A percentile compares a stretch with the other conserved stretches of the same genome.
Evolutionary conservation across 1,284 basidiomycete genomes (phyloP).

Genomic region (Albatrellus sp.): DNA sequence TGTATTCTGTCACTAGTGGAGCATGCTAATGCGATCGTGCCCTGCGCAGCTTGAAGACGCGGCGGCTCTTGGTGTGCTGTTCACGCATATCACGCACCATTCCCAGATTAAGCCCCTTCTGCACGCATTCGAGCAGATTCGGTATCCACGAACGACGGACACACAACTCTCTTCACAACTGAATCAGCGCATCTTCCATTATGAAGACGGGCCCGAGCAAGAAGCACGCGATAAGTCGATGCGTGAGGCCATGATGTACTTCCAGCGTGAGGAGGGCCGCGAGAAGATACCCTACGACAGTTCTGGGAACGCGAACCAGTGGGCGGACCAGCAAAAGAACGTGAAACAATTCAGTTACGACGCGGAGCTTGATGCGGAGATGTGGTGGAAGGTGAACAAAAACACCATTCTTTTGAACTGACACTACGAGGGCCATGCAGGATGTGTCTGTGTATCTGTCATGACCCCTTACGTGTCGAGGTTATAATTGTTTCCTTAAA

Average conservation of each 20-base stretch:
- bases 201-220: slow-evolving; percentile 42
- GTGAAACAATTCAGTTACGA: slow-evolving; percentile 34
- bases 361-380: slow-evolving; percentile 33
- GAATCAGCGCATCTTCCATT: slow-evolving; percentile 42
- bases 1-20: too few species aligned
- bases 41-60: slow-evolving; percentile 39
- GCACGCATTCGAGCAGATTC: slow-evolving; percentile 38
- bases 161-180: slow-evolving; percentile 35
- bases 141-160: slow-evolving; percentile 31
- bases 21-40: too few species aligned
- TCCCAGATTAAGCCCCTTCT: slow-evolving; percentile 34
- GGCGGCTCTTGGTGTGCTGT: slow-evolving; percentile 45
- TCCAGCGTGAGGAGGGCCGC: background rate
- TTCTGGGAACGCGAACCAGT: slow-evolving; percentile 32
- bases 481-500: too few species aligned
- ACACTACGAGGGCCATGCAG: too few species aligned
- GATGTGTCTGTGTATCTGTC: too few species aligned
- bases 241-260: slow-evolving; percentile 28
- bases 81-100: slow-evolving; percentile 31
- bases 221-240: slow-evolving; percentile 35
- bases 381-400: slow-evolving; percentile 27
- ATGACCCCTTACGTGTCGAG: too few species aligned
- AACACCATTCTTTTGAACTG: background rate
- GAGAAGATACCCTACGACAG: slow-evolving; percentile 8
- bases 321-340: slow-evolving; percentile 37